Conservation (phyloP, 352 stramenopile genomes). For the Phytophthora podocarpi region DNA sequence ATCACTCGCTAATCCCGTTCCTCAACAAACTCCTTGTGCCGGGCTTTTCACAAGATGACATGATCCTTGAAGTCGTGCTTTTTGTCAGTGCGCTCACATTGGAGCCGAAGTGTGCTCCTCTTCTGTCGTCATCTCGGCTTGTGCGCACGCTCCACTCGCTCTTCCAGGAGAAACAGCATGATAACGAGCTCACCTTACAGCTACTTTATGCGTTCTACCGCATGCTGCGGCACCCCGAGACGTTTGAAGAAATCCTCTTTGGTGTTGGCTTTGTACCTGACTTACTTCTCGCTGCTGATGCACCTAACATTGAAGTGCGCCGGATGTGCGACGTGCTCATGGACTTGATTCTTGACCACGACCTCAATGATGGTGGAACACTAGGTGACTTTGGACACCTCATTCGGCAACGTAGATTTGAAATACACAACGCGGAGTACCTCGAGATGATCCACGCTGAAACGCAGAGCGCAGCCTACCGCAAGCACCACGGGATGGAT, state of each 20-base stretch:
- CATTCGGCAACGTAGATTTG: conserved; percentile 83
- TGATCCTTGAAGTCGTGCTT: conserved; percentile 92
- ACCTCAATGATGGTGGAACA: conserved; percentile 58
- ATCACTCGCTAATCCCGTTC: conserved; percentile 89
- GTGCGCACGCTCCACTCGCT: conserved; percentile 79
- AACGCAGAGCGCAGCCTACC: conserved; percentile 33
- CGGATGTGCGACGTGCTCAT: conserved; percentile 89
- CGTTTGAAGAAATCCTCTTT: conserved; percentile 83
- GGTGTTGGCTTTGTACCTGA: conserved; percentile 76
- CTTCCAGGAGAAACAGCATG: conserved; percentile 88
- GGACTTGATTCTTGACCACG: conserved; percentile 83
- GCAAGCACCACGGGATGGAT: conserved; percentile 28
- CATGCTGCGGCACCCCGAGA: conserved; percentile 73
- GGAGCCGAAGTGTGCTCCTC: conserved; percentile 81
- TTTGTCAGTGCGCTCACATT: conserved; percentile 81
- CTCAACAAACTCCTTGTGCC: conserved; percentile 92
- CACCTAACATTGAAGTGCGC: conserved; percentile 81
- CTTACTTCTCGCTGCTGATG: conserved; percentile 75
- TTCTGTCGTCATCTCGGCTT: conserved; percentile 76
- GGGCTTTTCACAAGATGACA: conserved; percentile 92
- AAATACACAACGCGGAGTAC: conserved; percentile 90
- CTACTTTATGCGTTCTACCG: conserved; percentile 83
- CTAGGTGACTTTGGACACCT: conserved; percentile 79
- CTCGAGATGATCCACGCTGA: conserved; percentile 83
- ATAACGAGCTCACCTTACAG: conserved; percentile 86